Conservation (phyloP, 345 rosid species). For the Eucalyptus fibrosa region DNA sequence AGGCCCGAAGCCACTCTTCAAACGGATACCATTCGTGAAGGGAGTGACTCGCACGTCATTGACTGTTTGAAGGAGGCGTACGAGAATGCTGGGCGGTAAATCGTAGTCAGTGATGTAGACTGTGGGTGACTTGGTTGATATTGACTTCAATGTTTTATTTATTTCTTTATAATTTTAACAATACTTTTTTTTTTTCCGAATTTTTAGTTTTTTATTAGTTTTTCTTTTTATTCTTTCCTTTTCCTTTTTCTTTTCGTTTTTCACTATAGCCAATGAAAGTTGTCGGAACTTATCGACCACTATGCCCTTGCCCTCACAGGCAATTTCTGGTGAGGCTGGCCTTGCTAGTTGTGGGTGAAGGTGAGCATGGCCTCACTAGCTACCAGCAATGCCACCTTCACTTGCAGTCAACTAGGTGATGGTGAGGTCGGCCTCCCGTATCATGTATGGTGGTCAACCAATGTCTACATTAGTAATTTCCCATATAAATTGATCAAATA, state of each 20-base stretch:
- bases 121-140: not conserved
- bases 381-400: fast-evolving
- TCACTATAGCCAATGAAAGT: too few relatives aligned
- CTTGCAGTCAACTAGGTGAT: fast-evolving
- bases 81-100: not conserved
- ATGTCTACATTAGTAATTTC: fast-evolving
- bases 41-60: not conserved
- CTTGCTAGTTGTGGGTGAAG: not conserved
- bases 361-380: not conserved
- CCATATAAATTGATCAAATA: too few relatives aligned
- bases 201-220: too few relatives aligned
- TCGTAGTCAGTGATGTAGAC: too few relatives aligned
- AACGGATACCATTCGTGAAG: not conserved
- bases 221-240: too few relatives aligned
- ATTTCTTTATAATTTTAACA: too few relatives aligned
- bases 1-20: not conserved
- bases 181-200: too few relatives aligned
- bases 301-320: fast-evolving
- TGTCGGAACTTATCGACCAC: fast-evolving
- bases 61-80: not conserved
- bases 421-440: fast-evolving
- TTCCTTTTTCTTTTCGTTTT: too few relatives aligned
- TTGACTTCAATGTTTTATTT: too few relatives aligned
- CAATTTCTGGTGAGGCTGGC: not conserved
- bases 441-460: fast-evolving